Evolutionary conservation across 2,329 filamentous ascomycete genomes (phyloP).

Genomic region (Epichloe brachyelytri): DNA sequence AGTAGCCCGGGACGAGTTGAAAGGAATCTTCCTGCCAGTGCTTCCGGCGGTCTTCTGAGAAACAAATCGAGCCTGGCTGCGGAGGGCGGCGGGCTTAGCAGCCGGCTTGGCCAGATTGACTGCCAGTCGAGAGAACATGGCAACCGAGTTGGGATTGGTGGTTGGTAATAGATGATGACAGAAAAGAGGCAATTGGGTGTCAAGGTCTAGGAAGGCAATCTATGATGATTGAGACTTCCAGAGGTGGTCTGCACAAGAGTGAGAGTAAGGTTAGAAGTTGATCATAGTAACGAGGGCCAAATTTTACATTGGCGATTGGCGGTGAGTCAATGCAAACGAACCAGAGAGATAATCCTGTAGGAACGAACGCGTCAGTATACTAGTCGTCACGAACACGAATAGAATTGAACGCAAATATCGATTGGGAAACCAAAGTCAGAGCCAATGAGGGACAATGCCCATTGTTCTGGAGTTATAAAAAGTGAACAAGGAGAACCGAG

Average conservation of each 20-base stretch:
- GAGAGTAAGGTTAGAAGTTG: background rate
- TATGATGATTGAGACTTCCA: constrained; percentile 27
- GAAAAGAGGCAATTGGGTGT: background rate
- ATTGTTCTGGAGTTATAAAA: too few species aligned
- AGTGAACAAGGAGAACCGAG: background rate
- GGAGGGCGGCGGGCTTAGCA: constrained; percentile 29
- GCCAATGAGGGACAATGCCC: background rate
- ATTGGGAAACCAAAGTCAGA: too few species aligned
- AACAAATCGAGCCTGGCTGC: constrained; percentile 25
- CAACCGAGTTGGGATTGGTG: constrained; percentile 13
- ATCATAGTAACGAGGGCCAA: constrained; percentile 14
- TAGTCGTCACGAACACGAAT: background rate
- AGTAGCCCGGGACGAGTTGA: constrained; percentile 43
- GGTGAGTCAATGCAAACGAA: constrained; percentile 32
- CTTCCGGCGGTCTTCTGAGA: constrained; percentile 40
- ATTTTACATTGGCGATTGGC: constrained; percentile 14
- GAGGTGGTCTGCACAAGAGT: constrained; percentile 23
- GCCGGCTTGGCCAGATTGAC: constrained; percentile 39
- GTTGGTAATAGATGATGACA: background rate
- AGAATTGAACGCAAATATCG: background rate
- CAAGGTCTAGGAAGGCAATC: constrained; percentile 4
- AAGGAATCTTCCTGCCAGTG: constrained; percentile 55
- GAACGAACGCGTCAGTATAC: constrained; percentile 27
- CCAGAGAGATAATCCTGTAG: constrained; percentile 64
- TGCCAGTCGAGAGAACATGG: constrained; percentile 49